Conservation (phyloP, 345 rosid species). For the Eucalyptus leucophloia region DNA sequence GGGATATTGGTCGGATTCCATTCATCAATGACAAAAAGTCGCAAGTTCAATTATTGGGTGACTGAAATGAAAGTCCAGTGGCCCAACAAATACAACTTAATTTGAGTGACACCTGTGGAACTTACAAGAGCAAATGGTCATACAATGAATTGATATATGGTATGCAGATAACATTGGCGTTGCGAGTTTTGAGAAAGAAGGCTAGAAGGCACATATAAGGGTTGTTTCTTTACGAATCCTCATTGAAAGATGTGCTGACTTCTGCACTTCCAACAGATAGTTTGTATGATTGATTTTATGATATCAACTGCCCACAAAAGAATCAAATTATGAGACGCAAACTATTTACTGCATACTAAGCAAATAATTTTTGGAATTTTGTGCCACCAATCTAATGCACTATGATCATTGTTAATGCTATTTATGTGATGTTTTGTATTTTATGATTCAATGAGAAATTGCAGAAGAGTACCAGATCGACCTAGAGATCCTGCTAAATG, state of each 20-base stretch:
- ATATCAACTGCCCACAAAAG: not conserved
- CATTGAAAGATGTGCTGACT: not conserved
- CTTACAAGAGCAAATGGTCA: not conserved
- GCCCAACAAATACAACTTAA: not conserved
- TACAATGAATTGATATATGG: not conserved
- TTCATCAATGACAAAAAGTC: not conserved
- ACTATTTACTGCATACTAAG: not conserved
- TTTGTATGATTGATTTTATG: not conserved
- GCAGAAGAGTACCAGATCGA: conserved; percentile 74
- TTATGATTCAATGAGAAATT: conserved; percentile 2
- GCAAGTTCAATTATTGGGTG: not conserved
- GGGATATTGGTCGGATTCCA: not conserved
- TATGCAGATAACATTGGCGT: not conserved
- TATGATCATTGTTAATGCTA: not conserved
- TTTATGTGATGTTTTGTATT: not conserved
- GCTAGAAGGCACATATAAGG: not conserved
- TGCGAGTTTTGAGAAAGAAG: not conserved
- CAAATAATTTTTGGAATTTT: not conserved
- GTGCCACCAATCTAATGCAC: not conserved
- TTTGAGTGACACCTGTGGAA: not conserved
- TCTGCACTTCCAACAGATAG: not conserved
- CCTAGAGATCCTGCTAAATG: conserved; percentile 97
- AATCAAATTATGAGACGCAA: not conserved
- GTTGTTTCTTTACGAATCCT: not conserved
- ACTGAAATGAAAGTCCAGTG: not conserved